These are phyloP conservation scores for Galeopsis tetrahit DNA, from an alignment of 257 asterid species.

Conservation along the genomic window DNA sequence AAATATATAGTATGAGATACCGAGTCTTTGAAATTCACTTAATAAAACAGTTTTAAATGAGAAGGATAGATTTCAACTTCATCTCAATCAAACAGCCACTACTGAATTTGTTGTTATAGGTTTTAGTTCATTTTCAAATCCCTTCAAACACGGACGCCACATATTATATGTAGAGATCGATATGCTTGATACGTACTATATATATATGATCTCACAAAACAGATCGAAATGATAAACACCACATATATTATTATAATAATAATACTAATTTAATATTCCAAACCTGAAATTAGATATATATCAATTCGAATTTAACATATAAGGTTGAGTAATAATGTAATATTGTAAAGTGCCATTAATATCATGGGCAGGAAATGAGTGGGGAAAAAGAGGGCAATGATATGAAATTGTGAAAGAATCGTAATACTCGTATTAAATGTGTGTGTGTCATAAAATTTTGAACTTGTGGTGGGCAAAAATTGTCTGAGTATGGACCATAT, in stretches of 20 bases:
- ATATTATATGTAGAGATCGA: too few species aligned
- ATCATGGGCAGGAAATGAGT: not conserved
- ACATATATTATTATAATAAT: too few species aligned
- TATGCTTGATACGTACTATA: too few species aligned
- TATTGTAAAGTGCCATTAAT: not conserved
- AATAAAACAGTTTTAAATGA: too few species aligned
- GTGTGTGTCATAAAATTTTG: slow-evolving; percentile 31
- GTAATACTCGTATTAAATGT: slow-evolving; percentile 35
- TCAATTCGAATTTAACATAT: not conserved
- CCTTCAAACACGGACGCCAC: too few species aligned
- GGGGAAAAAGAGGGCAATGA: slow-evolving; percentile 12
- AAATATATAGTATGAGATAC: too few species aligned
- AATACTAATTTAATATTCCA: not conserved
- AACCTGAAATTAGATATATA: not conserved
- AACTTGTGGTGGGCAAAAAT: slow-evolving; percentile 28
- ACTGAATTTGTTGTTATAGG: too few species aligned
- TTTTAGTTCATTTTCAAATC: too few species aligned
- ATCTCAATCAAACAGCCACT: too few species aligned
- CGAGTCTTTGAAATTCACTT: not conserved
- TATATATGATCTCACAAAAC: not conserved
- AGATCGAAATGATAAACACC: not conserved
- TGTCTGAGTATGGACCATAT: slow-evolving; percentile 32
- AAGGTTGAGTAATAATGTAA: not conserved
- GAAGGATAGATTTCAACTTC: too few species aligned
- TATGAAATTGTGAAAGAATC: slow-evolving; percentile 24